Evolutionary conservation across 129 eudicot genomes (phyloP), one percentile per base, ranked within the genome.

Genomic region (Smallanthus sonchifolius): DNA sequence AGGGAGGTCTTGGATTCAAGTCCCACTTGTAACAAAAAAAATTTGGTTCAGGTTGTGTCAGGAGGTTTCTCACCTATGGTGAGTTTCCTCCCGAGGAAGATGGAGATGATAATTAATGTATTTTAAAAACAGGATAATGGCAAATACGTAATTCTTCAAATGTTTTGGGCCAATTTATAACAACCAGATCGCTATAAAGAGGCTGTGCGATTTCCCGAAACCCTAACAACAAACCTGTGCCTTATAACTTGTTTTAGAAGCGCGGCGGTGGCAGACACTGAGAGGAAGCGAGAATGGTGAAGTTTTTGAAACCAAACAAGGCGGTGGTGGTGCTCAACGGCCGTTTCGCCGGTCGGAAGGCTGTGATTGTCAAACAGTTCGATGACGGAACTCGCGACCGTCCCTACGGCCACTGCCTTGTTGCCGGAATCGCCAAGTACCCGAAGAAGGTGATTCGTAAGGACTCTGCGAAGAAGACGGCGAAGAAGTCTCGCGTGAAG

Each of bases 401-500:
- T 24, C 83, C 83, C 0, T 79, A 79, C 59, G 83, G 83, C 14
- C 83, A 79, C 74, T 79, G 83, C 52, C 73, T 79, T 6, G 78
- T 79, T 1, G 83, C 83, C 15, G 81, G 81, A 45, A 70, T 77
- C 49, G 60, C 81, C 6, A 77, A 78, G 8, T 78, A 78, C 19
- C 78, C 83, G 60, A 79, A 80, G 83, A 80, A 80, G 66, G 83
- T 80, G 30, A 80, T 74, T 4, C 79, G 79, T 0, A 74, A 80
- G 15, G 83, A 80, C 13, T 74, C 83, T 15, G 83, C 83, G 2
- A 73, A 80, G 54, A 80, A 80, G 51, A 74, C 79, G 0, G 83
- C 80, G 3, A 80, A 80, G 59, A 80, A 80, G 71, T 80, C 79
- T 42, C 83, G 79, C 6, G 83, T 80, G 52, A 80, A 80, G 83